phyloP scores from a whole-genome alignment of 441 rosid genomes.

The Erysimum cheiri region DNA sequence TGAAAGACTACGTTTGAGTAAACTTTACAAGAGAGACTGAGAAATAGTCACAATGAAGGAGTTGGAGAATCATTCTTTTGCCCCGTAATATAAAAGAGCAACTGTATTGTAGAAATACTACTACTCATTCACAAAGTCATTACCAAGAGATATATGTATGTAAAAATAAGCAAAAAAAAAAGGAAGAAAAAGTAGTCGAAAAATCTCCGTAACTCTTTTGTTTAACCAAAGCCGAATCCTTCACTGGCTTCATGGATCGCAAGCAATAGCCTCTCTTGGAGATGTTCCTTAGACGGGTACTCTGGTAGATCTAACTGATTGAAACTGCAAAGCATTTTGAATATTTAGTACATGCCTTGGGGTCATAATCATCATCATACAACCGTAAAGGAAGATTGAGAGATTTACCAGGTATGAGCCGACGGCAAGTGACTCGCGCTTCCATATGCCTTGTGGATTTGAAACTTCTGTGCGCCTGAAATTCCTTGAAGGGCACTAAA shows the following conservation, averaged over 20 bases:
- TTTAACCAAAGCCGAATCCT: slow-evolving; percentile 91
- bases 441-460: slow-evolving; percentile 99
- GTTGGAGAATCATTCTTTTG: slow-evolving; percentile 13
- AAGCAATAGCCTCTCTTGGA: slow-evolving; percentile 88
- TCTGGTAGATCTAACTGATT: slow-evolving; percentile 96
- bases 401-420: slow-evolving; percentile 87
- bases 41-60: background rate
- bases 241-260: slow-evolving; percentile 96
- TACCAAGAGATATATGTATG: slow-evolving; percentile 3
- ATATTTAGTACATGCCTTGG: background rate
- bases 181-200: background rate
- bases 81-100: slow-evolving; percentile 21
- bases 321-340: slow-evolving; percentile 62
- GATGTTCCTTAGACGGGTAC: slow-evolving; percentile 88
- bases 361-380: background rate
- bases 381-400: background rate
- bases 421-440: slow-evolving; percentile 90
- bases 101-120: slow-evolving; percentile 14
- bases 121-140: slow-evolving; percentile 39
- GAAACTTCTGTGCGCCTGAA: slow-evolving; percentile 94
- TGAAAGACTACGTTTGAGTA: background rate
- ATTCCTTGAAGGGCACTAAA: slow-evolving; percentile 97
- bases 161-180: background rate
- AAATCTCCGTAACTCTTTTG: background rate
- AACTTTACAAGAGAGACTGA: slow-evolving; percentile 13